Evolutionary conservation across 345 rosid species (phyloP).

Genomic region (Salix dunnii): DNA sequence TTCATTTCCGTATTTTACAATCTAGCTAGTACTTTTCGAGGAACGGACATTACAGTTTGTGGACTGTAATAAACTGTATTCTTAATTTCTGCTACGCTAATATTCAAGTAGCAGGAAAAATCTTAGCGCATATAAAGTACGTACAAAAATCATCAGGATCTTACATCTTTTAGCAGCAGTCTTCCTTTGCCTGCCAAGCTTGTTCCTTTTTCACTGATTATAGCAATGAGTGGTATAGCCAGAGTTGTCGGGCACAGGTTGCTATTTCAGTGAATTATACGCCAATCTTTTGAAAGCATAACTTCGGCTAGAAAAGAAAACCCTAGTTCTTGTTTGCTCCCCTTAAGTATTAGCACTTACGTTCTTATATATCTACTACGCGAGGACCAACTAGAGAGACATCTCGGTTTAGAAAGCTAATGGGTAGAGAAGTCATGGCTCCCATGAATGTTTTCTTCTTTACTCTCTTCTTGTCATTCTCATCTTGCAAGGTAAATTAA

Average conservation of each 20-base stretch:
- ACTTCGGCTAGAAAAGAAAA: constrained; percentile 10
- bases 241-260: background rate
- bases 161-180: too few species aligned
- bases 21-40: too few species aligned
- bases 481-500: constrained; percentile 7
- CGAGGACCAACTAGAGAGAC: background rate
- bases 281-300: background rate
- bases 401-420: background rate
- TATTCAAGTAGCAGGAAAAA: too few species aligned
- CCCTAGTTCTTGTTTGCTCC: background rate
- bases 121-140: too few species aligned
- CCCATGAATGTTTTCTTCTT: background rate
- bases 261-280: background rate
- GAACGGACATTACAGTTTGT: too few species aligned
- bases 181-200: too few species aligned
- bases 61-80: background rate
- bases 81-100: too few species aligned
- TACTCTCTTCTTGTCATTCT: background rate
- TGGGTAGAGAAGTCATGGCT: background rate
- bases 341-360: background rate
- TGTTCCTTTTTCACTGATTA: background rate
- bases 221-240: background rate
- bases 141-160: background rate
- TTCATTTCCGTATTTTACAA: background rate
- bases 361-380: background rate